A percentile compares a stretch with the other conserved stretches of the same genome.
Conservation (phyloP, 495 filamentous ascomycete genomes). For the Penicillium taxi region DNA sequence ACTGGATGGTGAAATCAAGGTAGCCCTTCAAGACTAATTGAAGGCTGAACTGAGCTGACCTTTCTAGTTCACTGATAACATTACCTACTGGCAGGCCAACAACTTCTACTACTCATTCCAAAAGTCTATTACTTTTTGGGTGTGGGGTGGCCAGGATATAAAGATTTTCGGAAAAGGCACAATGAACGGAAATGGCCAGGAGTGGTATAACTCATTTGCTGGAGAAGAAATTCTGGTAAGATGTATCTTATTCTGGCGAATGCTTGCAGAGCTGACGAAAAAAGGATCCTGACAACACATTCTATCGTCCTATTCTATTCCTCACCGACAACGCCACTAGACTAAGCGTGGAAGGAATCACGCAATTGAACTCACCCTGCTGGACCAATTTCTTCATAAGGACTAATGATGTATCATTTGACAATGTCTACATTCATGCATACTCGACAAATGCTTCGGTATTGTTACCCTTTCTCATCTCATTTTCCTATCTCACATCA, state of each 20-base stretch:
- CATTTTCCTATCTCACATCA: neutral
- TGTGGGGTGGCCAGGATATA: conserved; percentile 51
- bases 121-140: conserved; percentile 54
- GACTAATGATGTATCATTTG: conserved; percentile 44
- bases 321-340: conserved; percentile 49
- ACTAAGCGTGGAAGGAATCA: conserved; percentile 47
- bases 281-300: conserved; percentile 45
- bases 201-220: conserved; percentile 43
- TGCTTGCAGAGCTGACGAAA: neutral
- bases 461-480: neutral
- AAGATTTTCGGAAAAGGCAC: conserved; percentile 47
- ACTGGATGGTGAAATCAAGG: conserved; percentile 48
- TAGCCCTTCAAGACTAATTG: too few species aligned
- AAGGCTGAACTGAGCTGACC: too few species aligned
- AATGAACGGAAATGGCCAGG: conserved; percentile 49
- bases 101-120: conserved; percentile 51
- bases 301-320: conserved; percentile 49
- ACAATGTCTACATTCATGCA: conserved; percentile 46
- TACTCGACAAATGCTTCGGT: conserved; percentile 44
- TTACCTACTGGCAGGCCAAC: conserved; percentile 51
- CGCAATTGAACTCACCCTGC: conserved; percentile 49
- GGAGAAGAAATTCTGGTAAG: conserved; percentile 38
- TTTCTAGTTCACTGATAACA: conserved; percentile 48
- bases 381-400: conserved; percentile 53
- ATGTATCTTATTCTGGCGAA: neutral